Percentiles rank a stretch among this genome's conserved stretches.
Conservation (phyloP, 2,329 filamentous ascomycete species). For the Hymenoscyphus occultus region DNA sequence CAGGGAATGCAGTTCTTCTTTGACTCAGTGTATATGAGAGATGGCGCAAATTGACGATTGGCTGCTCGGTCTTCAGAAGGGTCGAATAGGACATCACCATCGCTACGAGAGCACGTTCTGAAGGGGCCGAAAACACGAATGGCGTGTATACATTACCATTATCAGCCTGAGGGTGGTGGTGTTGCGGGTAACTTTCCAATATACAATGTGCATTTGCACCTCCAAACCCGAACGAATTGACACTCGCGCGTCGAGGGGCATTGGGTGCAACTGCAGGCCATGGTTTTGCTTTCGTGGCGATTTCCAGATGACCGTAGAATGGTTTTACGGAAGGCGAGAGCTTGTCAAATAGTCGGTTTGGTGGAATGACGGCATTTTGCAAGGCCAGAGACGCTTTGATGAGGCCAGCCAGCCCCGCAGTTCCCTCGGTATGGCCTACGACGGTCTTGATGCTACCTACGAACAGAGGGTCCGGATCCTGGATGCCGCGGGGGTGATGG, state of each 20-base stretch:
- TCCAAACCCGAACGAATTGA: slow-evolving; percentile 34
- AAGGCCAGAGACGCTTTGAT: slow-evolving; percentile 30
- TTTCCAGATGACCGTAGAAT: slow-evolving; percentile 3
- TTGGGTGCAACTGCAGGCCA: slow-evolving; percentile 21
- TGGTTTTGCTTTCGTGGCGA: not conserved
- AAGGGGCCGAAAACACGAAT: slow-evolving; percentile 18
- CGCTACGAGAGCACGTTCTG: slow-evolving; percentile 7
- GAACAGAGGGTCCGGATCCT: not conserved
- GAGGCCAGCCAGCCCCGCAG: slow-evolving; percentile 32
- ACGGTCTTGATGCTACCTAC: slow-evolving; percentile 26
- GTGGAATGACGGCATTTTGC: slow-evolving; percentile 32
- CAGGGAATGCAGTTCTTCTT: slow-evolving; percentile 3
- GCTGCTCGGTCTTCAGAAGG: not conserved
- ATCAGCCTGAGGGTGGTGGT: not conserved
- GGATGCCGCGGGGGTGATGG: not conserved
- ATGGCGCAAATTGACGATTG: not conserved
- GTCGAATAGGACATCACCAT: not conserved
- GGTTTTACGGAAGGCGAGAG: slow-evolving; percentile 35
- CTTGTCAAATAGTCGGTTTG: slow-evolving; percentile 32
- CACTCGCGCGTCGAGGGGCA: slow-evolving; percentile 13
- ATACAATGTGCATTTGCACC: slow-evolving; percentile 35
- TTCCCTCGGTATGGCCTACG: slow-evolving; percentile 29
- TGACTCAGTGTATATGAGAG: slow-evolving; percentile 8
- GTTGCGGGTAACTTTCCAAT: slow-evolving; percentile 21
- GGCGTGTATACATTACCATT: not conserved